These are phyloP conservation scores for Cyberlindnera nakhonratchasimensis DNA, from an alignment of 805 yeast genomes.

Conservation along the genomic window DNA sequence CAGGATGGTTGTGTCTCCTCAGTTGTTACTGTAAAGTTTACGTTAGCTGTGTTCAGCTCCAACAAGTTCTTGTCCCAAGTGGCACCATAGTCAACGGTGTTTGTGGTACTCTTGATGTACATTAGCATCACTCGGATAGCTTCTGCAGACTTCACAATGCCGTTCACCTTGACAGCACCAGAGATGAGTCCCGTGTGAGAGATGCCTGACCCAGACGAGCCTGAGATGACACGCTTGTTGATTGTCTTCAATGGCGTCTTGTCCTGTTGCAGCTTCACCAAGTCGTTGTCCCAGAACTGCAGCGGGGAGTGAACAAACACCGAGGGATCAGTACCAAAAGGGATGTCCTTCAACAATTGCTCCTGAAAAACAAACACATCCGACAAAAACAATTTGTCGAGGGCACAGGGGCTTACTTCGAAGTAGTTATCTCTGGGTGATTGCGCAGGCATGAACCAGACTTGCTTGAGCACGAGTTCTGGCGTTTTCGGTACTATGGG, in stretches of 20 bases:
- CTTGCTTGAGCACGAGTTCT: slow-evolving; percentile 20
- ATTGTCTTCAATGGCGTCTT: slow-evolving; percentile 37
- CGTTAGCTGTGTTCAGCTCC: slow-evolving; percentile 13
- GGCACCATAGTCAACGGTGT: slow-evolving; percentile 19
- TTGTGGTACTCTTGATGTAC: slow-evolving; percentile 16
- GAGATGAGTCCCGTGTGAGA: slow-evolving; percentile 32
- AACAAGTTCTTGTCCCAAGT: slow-evolving; percentile 33
- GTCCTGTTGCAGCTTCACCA: slow-evolving; percentile 30
- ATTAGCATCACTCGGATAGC: slow-evolving; percentile 36
- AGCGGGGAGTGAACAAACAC: slow-evolving; percentile 38
- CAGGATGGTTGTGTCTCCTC: background rate
- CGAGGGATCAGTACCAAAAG: background rate
- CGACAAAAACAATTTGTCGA: slow-evolving; percentile 36
- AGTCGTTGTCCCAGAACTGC: slow-evolving; percentile 40
- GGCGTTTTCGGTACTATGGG: slow-evolving; percentile 17
- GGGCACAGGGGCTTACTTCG: slow-evolving; percentile 24
- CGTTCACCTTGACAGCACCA: slow-evolving; percentile 41
- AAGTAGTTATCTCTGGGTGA: slow-evolving; percentile 4
- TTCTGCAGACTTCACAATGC: slow-evolving; percentile 39
- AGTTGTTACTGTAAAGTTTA: slow-evolving; percentile 2
- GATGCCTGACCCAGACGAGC: background rate
- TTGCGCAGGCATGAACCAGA: slow-evolving; percentile 20
- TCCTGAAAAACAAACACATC: slow-evolving; percentile 36
- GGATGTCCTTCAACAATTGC: slow-evolving; percentile 26
- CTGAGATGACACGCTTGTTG: slow-evolving; percentile 26